Percentiles rank a stretch among this genome's conserved stretches.
phyloP scores from a whole-genome alignment of 192 early-diverging fungal species.

The Backusella westeae region DNA sequence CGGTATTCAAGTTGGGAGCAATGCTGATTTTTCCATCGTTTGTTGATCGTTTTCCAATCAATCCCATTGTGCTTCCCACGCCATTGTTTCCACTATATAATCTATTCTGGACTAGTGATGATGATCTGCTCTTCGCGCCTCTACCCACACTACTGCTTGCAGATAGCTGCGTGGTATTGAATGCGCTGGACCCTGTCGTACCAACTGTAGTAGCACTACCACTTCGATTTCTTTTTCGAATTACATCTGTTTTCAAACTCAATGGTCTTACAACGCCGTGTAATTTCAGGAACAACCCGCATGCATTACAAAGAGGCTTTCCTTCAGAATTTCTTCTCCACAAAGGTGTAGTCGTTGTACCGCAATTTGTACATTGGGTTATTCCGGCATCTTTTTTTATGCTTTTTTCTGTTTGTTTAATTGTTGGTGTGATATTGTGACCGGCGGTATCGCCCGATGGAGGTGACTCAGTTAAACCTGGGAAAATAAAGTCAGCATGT shows the following conservation, averaged over 20 bases:
- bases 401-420: neutral
- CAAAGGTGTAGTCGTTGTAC: constrained; percentile 78
- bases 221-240: constrained; percentile 78
- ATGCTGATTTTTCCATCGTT: neutral
- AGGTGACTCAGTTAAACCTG: constrained; percentile 6
- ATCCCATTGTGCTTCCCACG: neutral
- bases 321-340: constrained; percentile 88
- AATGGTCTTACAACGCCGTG: constrained; percentile 83
- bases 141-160: neutral
- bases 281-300: constrained; percentile 90
- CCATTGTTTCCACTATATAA: neutral
- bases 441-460: neutral
- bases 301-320: constrained; percentile 90
- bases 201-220: neutral
- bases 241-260: constrained; percentile 79
- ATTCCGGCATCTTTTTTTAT: constrained; percentile 4
- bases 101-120: neutral
- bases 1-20: neutral
- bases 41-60: neutral
- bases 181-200: neutral
- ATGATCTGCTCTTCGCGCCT: neutral
- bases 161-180: neutral
- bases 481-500: neutral
- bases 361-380: constrained; percentile 75
- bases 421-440: constrained; percentile 1